Percentiles rank a stretch among this genome's conserved stretches.
Conservation (phyloP, 2,329 filamentous ascomycete species). For the Fusarium coicis region DNA sequence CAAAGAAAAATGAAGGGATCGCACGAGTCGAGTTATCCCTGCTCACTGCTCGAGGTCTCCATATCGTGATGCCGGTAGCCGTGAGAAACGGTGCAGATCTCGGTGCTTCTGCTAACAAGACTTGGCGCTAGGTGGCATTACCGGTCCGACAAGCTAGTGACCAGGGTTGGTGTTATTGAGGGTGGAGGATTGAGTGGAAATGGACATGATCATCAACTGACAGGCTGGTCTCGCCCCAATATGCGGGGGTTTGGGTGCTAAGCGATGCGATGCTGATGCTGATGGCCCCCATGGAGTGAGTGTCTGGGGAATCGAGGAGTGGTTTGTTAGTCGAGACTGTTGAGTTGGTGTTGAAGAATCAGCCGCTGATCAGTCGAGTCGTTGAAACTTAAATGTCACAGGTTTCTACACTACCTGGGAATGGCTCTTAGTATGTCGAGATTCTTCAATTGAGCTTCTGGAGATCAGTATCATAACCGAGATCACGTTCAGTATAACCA, state of each 20-base stretch:
- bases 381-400: not conserved
- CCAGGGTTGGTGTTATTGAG: not conserved
- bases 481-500: not conserved
- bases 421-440: too few species aligned
- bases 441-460: not conserved
- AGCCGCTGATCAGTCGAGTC: constrained; percentile 8
- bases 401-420: not conserved
- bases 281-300: constrained; percentile 7
- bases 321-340: not conserved
- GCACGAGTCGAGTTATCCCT: constrained; percentile 1
- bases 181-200: not conserved
- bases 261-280: not conserved
- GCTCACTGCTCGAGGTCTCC: not conserved
- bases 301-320: not conserved
- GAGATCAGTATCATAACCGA: fast-evolving
- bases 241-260: constrained; percentile 20
- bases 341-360: not conserved
- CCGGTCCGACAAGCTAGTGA: constrained; percentile 20
- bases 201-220: not conserved
- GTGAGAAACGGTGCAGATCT: constrained; percentile 24
- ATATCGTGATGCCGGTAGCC: constrained; percentile 20
- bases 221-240: not conserved
- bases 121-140: constrained; percentile 6
- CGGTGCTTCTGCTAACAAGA: constrained; percentile 14
- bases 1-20: not conserved